Evolutionary conservation across 2,329 filamentous ascomycete species (phyloP).

Genomic region (Phialophora tarda): DNA sequence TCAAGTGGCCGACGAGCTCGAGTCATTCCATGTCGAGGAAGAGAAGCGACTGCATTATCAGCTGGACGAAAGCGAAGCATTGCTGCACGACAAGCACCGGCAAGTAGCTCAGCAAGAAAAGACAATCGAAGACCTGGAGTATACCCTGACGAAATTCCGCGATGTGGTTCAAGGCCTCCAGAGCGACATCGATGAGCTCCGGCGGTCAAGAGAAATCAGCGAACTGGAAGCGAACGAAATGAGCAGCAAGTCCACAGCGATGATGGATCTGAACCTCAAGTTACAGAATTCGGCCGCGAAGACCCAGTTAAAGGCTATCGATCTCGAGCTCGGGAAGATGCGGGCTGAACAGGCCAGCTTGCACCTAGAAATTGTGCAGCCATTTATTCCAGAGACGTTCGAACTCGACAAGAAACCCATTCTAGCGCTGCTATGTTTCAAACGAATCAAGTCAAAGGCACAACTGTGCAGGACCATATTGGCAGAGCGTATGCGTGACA

Average conservation of each 20-base stretch:
- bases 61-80: constrained; percentile 81
- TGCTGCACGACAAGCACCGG: constrained; percentile 81
- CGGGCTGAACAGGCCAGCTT: constrained; percentile 88
- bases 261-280: constrained; percentile 97
- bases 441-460: constrained; percentile 86
- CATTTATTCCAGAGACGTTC: constrained; percentile 87
- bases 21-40: constrained; percentile 74
- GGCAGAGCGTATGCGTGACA: constrained; percentile 74
- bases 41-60: constrained; percentile 93
- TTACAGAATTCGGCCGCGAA: constrained; percentile 88
- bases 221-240: constrained; percentile 92
- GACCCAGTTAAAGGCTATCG: constrained; percentile 91
- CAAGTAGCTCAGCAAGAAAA: constrained; percentile 77
- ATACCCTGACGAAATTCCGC: constrained; percentile 84
- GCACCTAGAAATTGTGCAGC: constrained; percentile 84
- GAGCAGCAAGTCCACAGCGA: constrained; percentile 83
- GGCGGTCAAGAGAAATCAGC: constrained; percentile 83
- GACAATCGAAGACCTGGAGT: constrained; percentile 83
- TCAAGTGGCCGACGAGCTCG: constrained; percentile 92
- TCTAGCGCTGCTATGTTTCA: constrained; percentile 86
- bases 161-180: constrained; percentile 87
- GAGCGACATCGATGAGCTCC: constrained; percentile 86
- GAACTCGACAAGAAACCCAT: constrained; percentile 82
- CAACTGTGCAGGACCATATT: constrained; percentile 77
- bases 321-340: constrained; percentile 82